Conservation (phyloP, 495 filamentous ascomycete species). For the Penicillium robsamsonii region DNA sequence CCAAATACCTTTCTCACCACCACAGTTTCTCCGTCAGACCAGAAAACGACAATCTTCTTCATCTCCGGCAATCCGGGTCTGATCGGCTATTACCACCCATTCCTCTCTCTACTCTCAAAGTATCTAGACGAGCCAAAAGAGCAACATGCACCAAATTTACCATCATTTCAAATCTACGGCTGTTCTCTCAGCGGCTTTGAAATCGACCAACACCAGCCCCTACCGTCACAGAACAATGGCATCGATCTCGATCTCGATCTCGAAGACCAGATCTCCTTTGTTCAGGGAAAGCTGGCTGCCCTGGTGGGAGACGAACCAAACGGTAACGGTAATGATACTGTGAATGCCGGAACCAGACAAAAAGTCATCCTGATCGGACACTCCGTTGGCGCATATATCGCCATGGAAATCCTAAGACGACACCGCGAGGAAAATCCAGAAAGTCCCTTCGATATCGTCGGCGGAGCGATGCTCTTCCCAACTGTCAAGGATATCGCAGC, state of each 20-base stretch:
- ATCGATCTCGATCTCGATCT: slow-evolving; percentile 36
- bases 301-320: slow-evolving; percentile 11
- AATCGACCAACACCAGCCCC: slow-evolving; percentile 28
- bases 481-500: slow-evolving; percentile 72
- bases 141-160: background rate
- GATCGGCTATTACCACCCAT: slow-evolving; percentile 74
- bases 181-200: slow-evolving; percentile 74
- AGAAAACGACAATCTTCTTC: slow-evolving; percentile 55
- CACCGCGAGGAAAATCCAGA: slow-evolving; percentile 33
- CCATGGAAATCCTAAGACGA: slow-evolving; percentile 66
- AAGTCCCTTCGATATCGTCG: slow-evolving; percentile 48
- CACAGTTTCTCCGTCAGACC: slow-evolving; percentile 10
- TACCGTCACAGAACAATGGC: background rate
- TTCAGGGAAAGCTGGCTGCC: slow-evolving; percentile 34
- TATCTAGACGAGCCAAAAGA: slow-evolving; percentile 13
- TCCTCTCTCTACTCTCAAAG: slow-evolving; percentile 54
- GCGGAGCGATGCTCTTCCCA: slow-evolving; percentile 71
- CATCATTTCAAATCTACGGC: slow-evolving; percentile 55
- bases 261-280: slow-evolving; percentile 59
- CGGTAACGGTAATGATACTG: background rate
- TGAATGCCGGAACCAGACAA: slow-evolving; percentile 11
- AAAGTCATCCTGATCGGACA: slow-evolving; percentile 78
- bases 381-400: slow-evolving; percentile 76
- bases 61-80: slow-evolving; percentile 87
- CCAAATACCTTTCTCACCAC: slow-evolving; percentile 35